Evolutionary conservation across 2,329 filamentous ascomycete species (phyloP).

Genomic region (Aciculosporium take): DNA sequence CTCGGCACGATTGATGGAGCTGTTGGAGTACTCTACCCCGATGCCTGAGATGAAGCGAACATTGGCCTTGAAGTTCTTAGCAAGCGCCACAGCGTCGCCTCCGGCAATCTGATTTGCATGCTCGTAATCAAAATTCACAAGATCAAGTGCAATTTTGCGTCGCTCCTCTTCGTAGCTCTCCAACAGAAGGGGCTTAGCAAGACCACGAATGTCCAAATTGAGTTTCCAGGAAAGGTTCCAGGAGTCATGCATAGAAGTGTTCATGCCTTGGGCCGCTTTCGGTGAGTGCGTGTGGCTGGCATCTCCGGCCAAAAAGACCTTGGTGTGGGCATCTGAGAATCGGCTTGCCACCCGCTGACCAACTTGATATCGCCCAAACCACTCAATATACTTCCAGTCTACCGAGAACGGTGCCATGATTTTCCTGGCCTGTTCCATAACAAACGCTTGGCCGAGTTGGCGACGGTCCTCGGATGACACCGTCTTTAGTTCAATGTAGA

Average conservation of each 20-base stretch:
- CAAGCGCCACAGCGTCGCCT: constrained; percentile 48
- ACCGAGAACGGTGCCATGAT: constrained; percentile 45
- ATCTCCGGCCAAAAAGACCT: constrained; percentile 57
- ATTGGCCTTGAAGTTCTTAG: constrained; percentile 55
- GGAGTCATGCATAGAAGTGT: constrained; percentile 45
- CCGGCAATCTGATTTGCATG: constrained; percentile 44
- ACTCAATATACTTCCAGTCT: constrained; percentile 46
- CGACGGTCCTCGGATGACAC: constrained; percentile 25
- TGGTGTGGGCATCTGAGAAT: constrained; percentile 47
- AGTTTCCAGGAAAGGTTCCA: constrained; percentile 45
- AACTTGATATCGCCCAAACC: constrained; percentile 61
- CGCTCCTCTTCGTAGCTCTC: constrained; percentile 50
- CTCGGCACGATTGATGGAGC: constrained; percentile 31
- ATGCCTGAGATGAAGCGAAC: constrained; percentile 61
- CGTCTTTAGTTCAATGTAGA: constrained; percentile 43
- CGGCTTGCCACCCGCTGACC: constrained; percentile 56
- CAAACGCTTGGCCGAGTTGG: constrained; percentile 45
- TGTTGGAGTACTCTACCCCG: constrained; percentile 46
- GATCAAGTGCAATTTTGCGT: constrained; percentile 44
- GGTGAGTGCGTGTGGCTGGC: constrained; percentile 60
- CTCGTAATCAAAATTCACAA: constrained; percentile 45
- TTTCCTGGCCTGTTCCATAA: constrained; percentile 51
- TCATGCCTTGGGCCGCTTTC: constrained; percentile 57
- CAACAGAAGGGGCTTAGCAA: constrained; percentile 40
- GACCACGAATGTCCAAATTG: constrained; percentile 38